Base-by-base conservation (phyloP, 768 basidiomycete genomes). In the Psilocybe tampanensis region DNA sequence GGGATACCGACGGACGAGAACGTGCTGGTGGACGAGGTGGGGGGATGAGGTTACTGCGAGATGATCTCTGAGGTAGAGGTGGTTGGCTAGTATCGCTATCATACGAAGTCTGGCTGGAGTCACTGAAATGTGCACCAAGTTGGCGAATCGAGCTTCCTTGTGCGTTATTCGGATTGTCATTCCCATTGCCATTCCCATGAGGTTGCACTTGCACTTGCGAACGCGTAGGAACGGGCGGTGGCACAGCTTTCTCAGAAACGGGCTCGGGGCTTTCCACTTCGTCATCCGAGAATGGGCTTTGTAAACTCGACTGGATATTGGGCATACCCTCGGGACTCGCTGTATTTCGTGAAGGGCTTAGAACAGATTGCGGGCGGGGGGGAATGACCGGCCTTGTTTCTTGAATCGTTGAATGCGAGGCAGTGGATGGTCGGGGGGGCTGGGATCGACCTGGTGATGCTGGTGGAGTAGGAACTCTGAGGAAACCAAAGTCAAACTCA, bases 21-120 rank as follows among this genome's bases (percentile, higher is more conserved):
- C 61, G 61, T 18, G 59, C 58, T 7, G 64, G 59, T 2, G 68
- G 71, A 4, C 66, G 68, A 44, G 70, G 71, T 26, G 65, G 69
- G 42, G 58, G 59, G 3, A 59, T 26, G 24, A 60, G 54, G 12
- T 29, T 58, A 3, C 45, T 11, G 12, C 62, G 63, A 43, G 61
- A 64, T n/a, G 58, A 53, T 26, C 60, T 56, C 15, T 59, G 65
- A 39, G 57, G 58, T 48, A 58, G 56, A 23, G 55, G 60, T 17
- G 55, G 60, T 17, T 48, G 45, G 34, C 54, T 45, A 42, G 41
- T 7, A 44, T 64, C 57, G 44, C 36, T 56, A 39, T 68, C 60
- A 36, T 70, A 75, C n/a, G 76, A 78, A 17, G 67, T 71, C 45
- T 70, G 68, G 57, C 77, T 77, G 18, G 77, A 74, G 58, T 73